Evolutionary conservation across 2,329 filamentous ascomycete species (phyloP).

Genomic region (Sclerotinia subarctica): DNA sequence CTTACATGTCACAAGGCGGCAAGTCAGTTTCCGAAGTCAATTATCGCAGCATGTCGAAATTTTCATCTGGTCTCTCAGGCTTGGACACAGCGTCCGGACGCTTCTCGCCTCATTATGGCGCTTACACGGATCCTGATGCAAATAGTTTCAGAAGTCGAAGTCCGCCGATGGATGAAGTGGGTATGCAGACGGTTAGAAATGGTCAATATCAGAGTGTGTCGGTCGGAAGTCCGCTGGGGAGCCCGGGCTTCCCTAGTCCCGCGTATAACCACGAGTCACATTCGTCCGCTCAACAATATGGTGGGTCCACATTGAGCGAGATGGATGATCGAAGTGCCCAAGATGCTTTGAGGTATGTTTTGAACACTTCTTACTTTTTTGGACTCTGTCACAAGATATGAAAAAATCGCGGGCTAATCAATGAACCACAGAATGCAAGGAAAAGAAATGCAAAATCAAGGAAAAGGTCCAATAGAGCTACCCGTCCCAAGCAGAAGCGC

Average conservation of each 20-base stretch:
- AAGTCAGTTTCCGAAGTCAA: conserved; percentile 28
- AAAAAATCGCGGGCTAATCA: background rate
- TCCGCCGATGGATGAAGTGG: conserved; percentile 16
- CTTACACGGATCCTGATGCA: conserved; percentile 14
- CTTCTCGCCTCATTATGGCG: conserved; percentile 13
- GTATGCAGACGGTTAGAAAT: conserved; percentile 17
- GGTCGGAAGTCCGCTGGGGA: conserved; percentile 11
- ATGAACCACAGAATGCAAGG: background rate
- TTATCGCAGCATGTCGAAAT: conserved; percentile 30
- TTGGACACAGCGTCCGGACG: conserved; percentile 13
- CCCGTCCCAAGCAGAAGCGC: conserved; percentile 16
- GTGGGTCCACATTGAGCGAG: background rate
- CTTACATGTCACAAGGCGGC: conserved; percentile 27
- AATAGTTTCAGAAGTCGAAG: conserved; percentile 20
- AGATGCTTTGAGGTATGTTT: conserved; percentile 13
- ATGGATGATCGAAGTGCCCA: conserved; percentile 17
- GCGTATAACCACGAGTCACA: background rate
- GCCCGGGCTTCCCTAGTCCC: conserved; percentile 17
- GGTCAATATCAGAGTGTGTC: conserved; percentile 20
- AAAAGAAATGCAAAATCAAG: conserved; percentile 13
- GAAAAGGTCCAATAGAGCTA: conserved; percentile 11
- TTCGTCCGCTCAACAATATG: background rate
- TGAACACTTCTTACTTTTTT: background rate
- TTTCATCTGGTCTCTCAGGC: background rate
- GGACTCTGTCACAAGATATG: background rate